Conservation (phyloP, 2,329 filamentous ascomycete genomes). For the Penicillium vulpinum region DNA sequence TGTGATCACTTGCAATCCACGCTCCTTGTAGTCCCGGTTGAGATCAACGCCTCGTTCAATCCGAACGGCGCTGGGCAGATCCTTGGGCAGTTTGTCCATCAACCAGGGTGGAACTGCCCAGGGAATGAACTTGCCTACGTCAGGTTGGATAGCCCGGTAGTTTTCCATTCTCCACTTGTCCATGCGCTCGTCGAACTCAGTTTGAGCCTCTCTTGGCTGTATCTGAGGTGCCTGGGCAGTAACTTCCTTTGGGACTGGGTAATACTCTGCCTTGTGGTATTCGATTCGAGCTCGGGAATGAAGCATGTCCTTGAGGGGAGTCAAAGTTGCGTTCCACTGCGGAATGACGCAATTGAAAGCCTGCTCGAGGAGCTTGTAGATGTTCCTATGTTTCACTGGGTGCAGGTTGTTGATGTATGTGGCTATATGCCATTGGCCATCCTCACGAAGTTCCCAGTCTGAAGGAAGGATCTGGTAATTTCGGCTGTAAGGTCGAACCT, state of each 20-base stretch:
- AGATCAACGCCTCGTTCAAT: conserved; percentile 33
- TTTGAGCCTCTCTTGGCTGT: conserved; percentile 19
- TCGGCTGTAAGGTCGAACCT: conserved; percentile 32
- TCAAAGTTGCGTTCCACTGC: conserved; percentile 31
- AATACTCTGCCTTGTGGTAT: conserved; percentile 31
- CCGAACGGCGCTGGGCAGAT: conserved; percentile 27
- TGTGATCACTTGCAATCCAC: conserved; percentile 62
- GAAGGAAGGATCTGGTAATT: conserved; percentile 50
- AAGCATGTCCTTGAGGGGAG: conserved; percentile 34
- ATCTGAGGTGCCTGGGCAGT: conserved; percentile 16
- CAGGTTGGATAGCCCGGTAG: conserved; percentile 28
- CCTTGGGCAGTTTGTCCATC: conserved; percentile 28
- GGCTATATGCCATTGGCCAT: conserved; percentile 33
- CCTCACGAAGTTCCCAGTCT: conserved; percentile 37
- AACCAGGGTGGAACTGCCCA: conserved; percentile 34
- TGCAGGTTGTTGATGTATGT: conserved; percentile 52
- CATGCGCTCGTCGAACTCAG: conserved; percentile 25
- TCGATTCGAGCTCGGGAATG: conserved; percentile 35
- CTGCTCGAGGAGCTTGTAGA: conserved; percentile 44
- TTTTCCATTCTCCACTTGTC: conserved; percentile 29
- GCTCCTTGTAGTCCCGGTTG: conserved; percentile 38
- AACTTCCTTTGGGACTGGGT: conserved; percentile 25
- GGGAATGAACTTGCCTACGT: conserved; percentile 29
- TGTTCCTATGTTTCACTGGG: conserved; percentile 32
- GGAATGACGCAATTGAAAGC: conserved; percentile 32